Base-by-base conservation (phyloP, 768 basidiomycete genomes). In the Phlebiopsis gigantea region DNA sequence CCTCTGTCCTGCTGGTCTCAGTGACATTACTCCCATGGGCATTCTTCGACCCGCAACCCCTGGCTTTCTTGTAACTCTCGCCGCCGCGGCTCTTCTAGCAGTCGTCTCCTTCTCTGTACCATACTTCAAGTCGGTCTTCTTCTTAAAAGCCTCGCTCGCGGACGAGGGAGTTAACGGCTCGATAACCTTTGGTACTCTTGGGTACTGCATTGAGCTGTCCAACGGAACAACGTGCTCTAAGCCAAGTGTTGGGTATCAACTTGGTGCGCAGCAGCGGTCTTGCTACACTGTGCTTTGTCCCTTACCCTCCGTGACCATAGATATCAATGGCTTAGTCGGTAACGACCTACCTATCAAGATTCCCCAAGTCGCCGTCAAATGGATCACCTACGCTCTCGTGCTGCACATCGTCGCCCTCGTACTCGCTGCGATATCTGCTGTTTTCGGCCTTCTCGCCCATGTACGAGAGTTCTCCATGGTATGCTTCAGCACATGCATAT, bases 341-440 rank as follows among this genome's bases (percentile, higher is more conserved):
- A 79, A 91, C 68, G 71, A 77, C 3, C 73, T 81, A 1, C 64
- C 75, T 25, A 72, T 95, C 31, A 70, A 91, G 62, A 90, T 98
- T 50, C 93, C 94, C 1, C 75, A 83, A 55, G 82, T 92, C 5
- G 79, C 85, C 49, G 88, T 94, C 59, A 96, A 97, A 75, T 98
- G 95, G 92, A 75, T 98, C 67, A 98, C 97, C 9, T 96, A 96
- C 66, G 86, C 85, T 22, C 84, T 99, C 61, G 84, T 98, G 61
- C 79, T 98, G 15, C 95, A 98, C 68, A 84, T 97, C 58, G 84
- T 93, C 56, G 96, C 92, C 15, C 83, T 98, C 55, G 81, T 71
- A 12, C 78, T 88, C 31, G 82, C 92, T 8, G 87, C 79, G 14
- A 75, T 81, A 25, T 81, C 91, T 1, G 78, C 90, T 26, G 52